A percentile compares a stretch with the other conserved stretches of the same genome.
These are phyloP conservation scores for Mucor indicus DNA, from an alignment of 371 early-diverging fungal genomes.

Conservation along the genomic window DNA sequence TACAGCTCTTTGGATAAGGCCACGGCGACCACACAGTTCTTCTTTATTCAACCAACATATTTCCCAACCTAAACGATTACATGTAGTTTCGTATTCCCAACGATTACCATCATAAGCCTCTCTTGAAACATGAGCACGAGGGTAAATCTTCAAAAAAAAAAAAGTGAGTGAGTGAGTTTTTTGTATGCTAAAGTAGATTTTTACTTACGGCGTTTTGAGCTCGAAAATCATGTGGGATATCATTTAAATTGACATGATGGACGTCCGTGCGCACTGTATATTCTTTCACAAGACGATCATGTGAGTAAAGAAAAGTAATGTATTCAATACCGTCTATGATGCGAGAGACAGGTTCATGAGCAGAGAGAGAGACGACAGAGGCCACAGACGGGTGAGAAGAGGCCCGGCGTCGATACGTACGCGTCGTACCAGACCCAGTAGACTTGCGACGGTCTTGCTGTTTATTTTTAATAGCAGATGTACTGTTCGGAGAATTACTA, in stretches of 20 bases:
- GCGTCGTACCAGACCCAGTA: conserved; percentile 1
- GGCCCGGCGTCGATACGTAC: conserved; percentile 27
- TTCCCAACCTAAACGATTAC: conserved; percentile 87
- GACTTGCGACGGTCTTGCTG: conserved; percentile 17
- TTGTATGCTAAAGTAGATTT: too few species aligned
- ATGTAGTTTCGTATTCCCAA: conserved; percentile 88
- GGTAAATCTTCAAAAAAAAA: conserved; percentile 58
- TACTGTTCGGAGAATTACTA: conserved; percentile 10
- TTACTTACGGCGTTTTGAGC: conserved; percentile 62
- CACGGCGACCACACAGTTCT: conserved; percentile 75
- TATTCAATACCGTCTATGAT: conserved; percentile 57
- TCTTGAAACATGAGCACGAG: conserved; percentile 65
- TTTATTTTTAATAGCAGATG: not conserved
- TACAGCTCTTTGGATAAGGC: conserved; percentile 90
- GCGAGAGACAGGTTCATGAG: conserved; percentile 47
- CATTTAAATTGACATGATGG: conserved; percentile 55
- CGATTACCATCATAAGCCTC: conserved; percentile 79
- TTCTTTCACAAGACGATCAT: conserved; percentile 60
- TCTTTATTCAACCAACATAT: conserved; percentile 76
- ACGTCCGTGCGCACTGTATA: conserved; percentile 81
- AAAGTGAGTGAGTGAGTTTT: not conserved
- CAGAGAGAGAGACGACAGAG: conserved; percentile 47
- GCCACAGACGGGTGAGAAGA: conserved; percentile 47
- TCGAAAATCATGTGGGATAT: conserved; percentile 68
- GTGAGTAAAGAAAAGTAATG: conserved; percentile 66